Base-by-base conservation (phyloP, 225 moss, liverwort and hornwort genomes). In the Ulota crispa region DNA sequence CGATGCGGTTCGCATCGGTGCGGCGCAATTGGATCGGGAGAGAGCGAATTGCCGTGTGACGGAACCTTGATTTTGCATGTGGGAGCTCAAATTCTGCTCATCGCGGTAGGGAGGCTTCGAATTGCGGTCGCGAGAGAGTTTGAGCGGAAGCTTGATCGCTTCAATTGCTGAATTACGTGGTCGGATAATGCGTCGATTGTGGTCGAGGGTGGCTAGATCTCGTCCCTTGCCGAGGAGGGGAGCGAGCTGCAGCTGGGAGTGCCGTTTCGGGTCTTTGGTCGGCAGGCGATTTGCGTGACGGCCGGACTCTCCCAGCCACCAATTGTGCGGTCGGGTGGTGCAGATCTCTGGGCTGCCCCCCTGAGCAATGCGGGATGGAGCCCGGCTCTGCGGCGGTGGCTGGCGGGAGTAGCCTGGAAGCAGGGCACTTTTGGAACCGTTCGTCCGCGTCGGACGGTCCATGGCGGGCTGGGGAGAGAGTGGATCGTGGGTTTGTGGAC, bases 1-100 rank as follows among this genome's bases (percentile, higher is more conserved):
- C 85, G 88, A 88, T 85, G 82, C 77, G 82, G 70, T 59, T 70
- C 78, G 78, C 69, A 60, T 70, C 54, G 82, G 62, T 21, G 72
- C 68, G 47, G 77, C 42, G 76, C 82, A 85, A 79, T 85, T 82
- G 85, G 88, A 88, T 85, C 85, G 85, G 80, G 30, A 43, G 71
- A 71, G 72, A 47, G 83, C 76, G 34, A 88, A 88, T 88, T 85
- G 79, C 43, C 73, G 23, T 47, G 55, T 63, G 30, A 72, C 72
- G 83, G n/a, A 59, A 60, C 42, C 39, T 67, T 76, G 88, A 88
- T 88, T 85, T 72, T 73, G 82, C 77, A 55, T 76, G 80, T 72
- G 67, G 70, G 85, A 85, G 85, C 85, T 85, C 72, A 61, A 79
- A 76, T 78, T 88, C 50, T 66, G 79, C 76, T 72, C 68, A 66